phyloP scores from a whole-genome alignment of 2,329 filamentous ascomycete genomes.

The Dactylellina haptotyla region DNA sequence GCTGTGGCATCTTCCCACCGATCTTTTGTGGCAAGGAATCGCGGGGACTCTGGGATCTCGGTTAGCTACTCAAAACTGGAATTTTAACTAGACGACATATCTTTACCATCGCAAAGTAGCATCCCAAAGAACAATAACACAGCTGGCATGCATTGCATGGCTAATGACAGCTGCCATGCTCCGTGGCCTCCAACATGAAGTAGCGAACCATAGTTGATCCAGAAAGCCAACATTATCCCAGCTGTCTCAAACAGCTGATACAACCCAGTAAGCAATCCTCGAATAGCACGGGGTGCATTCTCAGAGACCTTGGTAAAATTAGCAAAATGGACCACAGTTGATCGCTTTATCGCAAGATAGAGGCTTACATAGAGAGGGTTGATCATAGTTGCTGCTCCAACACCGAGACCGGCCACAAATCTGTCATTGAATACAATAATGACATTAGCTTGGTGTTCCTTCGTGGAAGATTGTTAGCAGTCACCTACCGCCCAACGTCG shows the following conservation, averaged over 20 bases:
- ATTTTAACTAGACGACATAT: neutral
- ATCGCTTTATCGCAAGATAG: too few species aligned
- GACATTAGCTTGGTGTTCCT: neutral
- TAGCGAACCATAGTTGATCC: constrained; percentile 68
- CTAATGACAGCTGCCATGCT: constrained; percentile 71
- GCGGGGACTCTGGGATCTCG: constrained; percentile 68
- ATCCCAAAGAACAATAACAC: constrained; percentile 71
- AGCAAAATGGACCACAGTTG: neutral
- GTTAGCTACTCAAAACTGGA: neutral
- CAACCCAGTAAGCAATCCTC: constrained; percentile 69
- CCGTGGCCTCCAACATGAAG: constrained; percentile 64
- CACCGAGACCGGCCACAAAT: constrained; percentile 68
- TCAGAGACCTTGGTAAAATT: constrained; percentile 43
- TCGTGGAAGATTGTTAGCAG: neutral
- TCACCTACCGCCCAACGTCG: constrained; percentile 70
- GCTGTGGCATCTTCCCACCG: constrained; percentile 72
- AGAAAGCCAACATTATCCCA: constrained; percentile 64
- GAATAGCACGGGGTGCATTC: constrained; percentile 69
- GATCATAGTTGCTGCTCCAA: constrained; percentile 67
- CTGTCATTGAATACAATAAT: constrained; percentile 56
- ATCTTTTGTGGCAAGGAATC: constrained; percentile 75
- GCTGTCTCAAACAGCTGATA: constrained; percentile 64
- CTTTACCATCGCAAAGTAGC: constrained; percentile 64
- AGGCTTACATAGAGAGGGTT: constrained; percentile 66
- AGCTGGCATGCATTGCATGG: constrained; percentile 73